phyloP scores from a whole-genome alignment of 2,329 filamentous ascomycete genomes.

The Clarireedia homoeocarpa region DNA sequence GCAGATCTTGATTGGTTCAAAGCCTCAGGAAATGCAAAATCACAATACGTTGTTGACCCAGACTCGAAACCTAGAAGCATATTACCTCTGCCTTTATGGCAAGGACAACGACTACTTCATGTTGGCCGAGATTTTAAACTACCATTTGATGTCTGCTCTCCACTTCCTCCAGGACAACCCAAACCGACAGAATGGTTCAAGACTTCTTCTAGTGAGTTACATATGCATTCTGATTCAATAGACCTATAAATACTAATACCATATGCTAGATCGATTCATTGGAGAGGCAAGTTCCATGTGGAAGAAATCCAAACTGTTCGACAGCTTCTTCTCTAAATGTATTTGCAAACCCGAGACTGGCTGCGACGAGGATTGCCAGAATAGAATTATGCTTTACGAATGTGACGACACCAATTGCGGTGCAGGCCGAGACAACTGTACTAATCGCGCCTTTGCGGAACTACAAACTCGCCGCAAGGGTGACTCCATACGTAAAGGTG shows the following conservation, averaged over 20 bases:
- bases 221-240: neutral
- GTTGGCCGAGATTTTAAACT: constrained; percentile 76
- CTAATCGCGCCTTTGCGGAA: constrained; percentile 80
- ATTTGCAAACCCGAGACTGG: constrained; percentile 71
- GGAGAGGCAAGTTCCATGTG: constrained; percentile 74
- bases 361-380: constrained; percentile 86
- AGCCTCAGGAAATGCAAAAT: constrained; percentile 9
- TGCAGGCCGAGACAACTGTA: constrained; percentile 63
- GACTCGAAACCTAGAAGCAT: constrained; percentile 41
- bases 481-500: constrained; percentile 34
- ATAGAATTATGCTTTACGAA: constrained; percentile 95
- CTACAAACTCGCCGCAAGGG: constrained; percentile 63
- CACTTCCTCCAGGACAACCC: constrained; percentile 74
- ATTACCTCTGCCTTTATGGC: constrained; percentile 73
- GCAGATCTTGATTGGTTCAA: constrained; percentile 21
- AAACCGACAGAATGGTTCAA: constrained; percentile 92
- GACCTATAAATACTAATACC: constrained; percentile 13
- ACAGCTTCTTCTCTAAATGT: constrained; percentile 69
- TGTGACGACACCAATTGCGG: constrained; percentile 88
- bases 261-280: constrained; percentile 69
- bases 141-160: constrained; percentile 84
- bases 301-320: constrained; percentile 69
- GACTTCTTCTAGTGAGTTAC: constrained; percentile 73
- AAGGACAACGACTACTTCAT: constrained; percentile 62
- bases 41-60: constrained; percentile 33